Evolutionary conservation across 2,329 filamentous ascomycete genomes (phyloP).

Genomic region (Xylaria sp.): DNA sequence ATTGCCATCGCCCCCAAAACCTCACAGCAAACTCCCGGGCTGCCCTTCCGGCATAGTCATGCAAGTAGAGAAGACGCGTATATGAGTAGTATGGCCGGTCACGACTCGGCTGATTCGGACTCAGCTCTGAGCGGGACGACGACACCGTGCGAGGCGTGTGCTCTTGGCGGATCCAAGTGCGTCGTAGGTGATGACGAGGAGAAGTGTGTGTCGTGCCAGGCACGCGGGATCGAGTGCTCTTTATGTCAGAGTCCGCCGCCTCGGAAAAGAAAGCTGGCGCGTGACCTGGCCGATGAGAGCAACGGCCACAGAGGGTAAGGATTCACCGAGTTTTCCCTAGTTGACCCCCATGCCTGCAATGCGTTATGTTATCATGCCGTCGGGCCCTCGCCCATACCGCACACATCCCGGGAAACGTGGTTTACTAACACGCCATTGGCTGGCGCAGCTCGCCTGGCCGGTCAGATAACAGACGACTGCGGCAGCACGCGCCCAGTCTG

Average conservation of each 20-base stretch:
- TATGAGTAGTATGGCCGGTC: conserved; percentile 62
- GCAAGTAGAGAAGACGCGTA: conserved; percentile 59
- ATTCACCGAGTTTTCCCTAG: conserved; percentile 45
- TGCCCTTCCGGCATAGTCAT: conserved; percentile 56
- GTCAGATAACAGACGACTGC: conserved; percentile 64
- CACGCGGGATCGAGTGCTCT: conserved; percentile 82
- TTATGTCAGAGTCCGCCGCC: conserved; percentile 80
- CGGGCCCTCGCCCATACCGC: conserved; percentile 42
- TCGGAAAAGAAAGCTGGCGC: conserved; percentile 81
- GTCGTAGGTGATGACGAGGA: conserved; percentile 79
- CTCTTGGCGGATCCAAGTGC: conserved; percentile 78
- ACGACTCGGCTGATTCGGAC: conserved; percentile 63
- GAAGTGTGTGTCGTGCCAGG: conserved; percentile 79
- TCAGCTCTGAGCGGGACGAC: conserved; percentile 56
- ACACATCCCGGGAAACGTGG: conserved; percentile 42
- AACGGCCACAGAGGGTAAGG: conserved; percentile 77
- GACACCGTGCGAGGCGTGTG: conserved; percentile 78
- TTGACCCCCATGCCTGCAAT: conserved; percentile 48
- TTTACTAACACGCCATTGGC: conserved; percentile 63
- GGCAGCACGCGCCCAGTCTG: conserved; percentile 66
- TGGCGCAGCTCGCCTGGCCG: conserved; percentile 66
- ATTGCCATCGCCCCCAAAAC: conserved; percentile 74
- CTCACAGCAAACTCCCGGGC: conserved; percentile 58
- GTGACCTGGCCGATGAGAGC: conserved; percentile 69
- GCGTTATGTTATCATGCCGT: conserved; percentile 43